Evolutionary conservation across 169 alveolate species (phyloP).

Genomic region (Neospora caninum): DNA sequence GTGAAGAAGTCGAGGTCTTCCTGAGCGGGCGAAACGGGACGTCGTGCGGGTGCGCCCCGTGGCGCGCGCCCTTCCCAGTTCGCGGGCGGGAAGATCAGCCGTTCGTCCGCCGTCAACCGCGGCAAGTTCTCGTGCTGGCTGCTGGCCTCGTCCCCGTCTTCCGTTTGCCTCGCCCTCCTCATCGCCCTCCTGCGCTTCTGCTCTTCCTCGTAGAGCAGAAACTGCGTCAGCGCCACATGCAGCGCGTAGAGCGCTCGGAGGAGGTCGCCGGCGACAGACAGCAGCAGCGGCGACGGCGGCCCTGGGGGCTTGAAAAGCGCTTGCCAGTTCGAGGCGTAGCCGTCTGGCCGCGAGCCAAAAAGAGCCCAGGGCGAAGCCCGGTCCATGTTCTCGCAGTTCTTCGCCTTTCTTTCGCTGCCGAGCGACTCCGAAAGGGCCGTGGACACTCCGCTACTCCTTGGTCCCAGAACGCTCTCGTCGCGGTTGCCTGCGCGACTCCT

Average conservation of each 20-base stretch:
- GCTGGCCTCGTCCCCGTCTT: background rate
- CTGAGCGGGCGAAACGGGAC: background rate
- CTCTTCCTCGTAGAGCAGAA: slow-evolving; percentile 6
- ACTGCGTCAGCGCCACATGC: slow-evolving; percentile 37
- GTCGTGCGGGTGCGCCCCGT: too few relatives aligned
- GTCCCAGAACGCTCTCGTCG: background rate
- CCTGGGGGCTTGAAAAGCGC: background rate
- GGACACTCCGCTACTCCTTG: background rate
- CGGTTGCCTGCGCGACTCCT: too few relatives aligned
- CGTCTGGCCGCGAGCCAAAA: background rate
- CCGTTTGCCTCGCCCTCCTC: background rate
- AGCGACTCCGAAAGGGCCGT: background rate
- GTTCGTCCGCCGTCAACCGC: background rate
- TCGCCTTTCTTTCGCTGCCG: background rate
- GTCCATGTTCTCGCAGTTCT: background rate
- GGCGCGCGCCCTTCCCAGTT: background rate
- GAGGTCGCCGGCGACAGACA: background rate
- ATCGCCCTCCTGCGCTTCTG: background rate
- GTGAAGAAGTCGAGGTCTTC: background rate
- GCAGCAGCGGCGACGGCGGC: background rate
- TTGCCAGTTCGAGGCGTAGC: background rate
- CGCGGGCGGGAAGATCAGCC: background rate
- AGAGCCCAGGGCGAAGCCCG: background rate
- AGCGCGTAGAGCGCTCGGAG: slow-evolving; percentile 6
- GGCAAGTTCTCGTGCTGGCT: background rate